Base-by-base conservation (phyloP, 768 basidiomycete genomes). In the Russula emetica region DNA sequence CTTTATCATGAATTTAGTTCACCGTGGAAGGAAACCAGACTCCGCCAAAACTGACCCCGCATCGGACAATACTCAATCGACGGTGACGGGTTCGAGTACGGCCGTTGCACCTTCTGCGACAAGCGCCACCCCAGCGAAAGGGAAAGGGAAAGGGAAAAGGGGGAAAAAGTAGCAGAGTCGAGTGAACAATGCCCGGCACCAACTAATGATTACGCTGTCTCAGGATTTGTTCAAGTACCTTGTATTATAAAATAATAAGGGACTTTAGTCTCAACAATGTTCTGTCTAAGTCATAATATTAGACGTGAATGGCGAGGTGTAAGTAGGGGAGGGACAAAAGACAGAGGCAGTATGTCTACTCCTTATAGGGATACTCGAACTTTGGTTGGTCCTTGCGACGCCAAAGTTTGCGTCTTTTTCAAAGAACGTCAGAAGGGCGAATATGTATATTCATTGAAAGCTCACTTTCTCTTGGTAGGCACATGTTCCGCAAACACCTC, bases 401-500 rank as follows among this genome's bases (percentile, higher is more conserved):
- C 92, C 92, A 94, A 24, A 94, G 80, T 78, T 95, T 97, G 73
- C 86, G 88, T 85, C 93, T 96, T 72, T 26, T 62, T 24, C 26
- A 59, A 34, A 18, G 10, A 5, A 16, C 18, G 56, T 69, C 30
- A 66, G 66, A 55, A 36, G 47, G 32, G 32, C 22, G 16, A 2
- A 5, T 30, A 60, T 6, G 38, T 18, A 26, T 22, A 47, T 38
- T 20, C 0, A 60, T n/a, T 20, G 40, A 32, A 40, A 26, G 80
- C 92, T 40, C 69, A 96, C 95, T 96, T 98, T 76, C 88, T 92
- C 79, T 95, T 96, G 11, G 88, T 92, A 0, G 85, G 79, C 0
- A 86, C 56, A 71, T 98, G 87, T 72, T 96, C 93, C 0, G 78
- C 92, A 72, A 87, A 97, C 3, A 94, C 84, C 71, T 98, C 94